These are phyloP conservation scores for Bruguiera hainesii DNA, from an alignment of 441 rosid species.

Conservation along the genomic window DNA sequence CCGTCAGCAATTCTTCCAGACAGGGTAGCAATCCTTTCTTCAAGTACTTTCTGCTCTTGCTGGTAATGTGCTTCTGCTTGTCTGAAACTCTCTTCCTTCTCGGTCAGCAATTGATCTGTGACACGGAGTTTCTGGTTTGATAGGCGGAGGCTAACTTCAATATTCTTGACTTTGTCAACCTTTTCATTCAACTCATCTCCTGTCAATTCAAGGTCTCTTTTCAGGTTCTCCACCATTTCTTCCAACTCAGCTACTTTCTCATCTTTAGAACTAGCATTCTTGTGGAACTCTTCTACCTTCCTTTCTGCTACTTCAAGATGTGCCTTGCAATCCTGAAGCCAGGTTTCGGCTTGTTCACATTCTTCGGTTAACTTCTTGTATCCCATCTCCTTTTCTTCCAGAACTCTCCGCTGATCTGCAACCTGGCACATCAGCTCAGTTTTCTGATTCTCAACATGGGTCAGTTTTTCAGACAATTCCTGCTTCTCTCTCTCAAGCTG, in stretches of 20 bases:
- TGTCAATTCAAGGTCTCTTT: conserved; percentile 67
- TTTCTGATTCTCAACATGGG: conserved; percentile 37
- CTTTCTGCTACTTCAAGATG: conserved; percentile 57
- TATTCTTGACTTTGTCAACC: conserved; percentile 47
- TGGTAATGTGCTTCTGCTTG: conserved; percentile 56
- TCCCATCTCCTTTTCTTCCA: conserved; percentile 49
- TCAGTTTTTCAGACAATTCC: conserved; percentile 38
- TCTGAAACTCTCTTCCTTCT: conserved; percentile 67
- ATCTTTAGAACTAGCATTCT: conserved; percentile 39
- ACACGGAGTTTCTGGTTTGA: conserved; percentile 96
- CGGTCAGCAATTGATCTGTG: conserved; percentile 72
- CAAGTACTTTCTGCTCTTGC: conserved; percentile 54
- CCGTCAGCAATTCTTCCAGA: conserved; percentile 36
- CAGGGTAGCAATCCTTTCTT: conserved; percentile 41
- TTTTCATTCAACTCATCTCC: conserved; percentile 60
- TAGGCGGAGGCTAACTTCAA: conserved; percentile 81
- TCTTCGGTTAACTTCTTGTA: conserved; percentile 53
- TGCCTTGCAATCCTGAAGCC: conserved; percentile 52
- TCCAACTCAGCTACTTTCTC: conserved; percentile 44
- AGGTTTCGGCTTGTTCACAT: conserved; percentile 39
- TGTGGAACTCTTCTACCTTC: conserved; percentile 50
- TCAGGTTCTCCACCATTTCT: conserved; percentile 56
- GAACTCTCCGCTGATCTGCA: conserved; percentile 46
- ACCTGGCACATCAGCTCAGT: conserved; percentile 32
- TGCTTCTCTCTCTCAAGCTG: conserved; percentile 49